phyloP scores from a whole-genome alignment of 805 yeast species.

The Lachancea sp. region DNA sequence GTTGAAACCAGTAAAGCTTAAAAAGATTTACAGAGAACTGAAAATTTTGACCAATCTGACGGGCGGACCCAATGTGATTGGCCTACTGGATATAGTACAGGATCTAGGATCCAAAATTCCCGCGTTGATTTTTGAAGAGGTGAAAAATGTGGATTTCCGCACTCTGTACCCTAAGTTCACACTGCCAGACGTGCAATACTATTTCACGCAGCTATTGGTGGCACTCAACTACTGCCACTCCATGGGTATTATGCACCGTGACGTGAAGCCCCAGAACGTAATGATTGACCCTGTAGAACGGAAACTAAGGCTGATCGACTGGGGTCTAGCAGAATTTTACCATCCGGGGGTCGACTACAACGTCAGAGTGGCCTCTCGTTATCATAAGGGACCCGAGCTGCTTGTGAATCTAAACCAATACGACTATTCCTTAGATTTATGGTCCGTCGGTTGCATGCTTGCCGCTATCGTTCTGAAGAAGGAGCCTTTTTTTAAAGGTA shows the following conservation, averaged over 20 bases:
- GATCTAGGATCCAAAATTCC: constrained; percentile 84
- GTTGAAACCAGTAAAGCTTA: constrained; percentile 85
- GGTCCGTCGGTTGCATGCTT: constrained; percentile 90
- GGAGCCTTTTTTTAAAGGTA: constrained; percentile 91
- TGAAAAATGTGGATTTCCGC: constrained; percentile 81
- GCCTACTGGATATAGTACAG: constrained; percentile 74
- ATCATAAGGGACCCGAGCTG: constrained; percentile 88
- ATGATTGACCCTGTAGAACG: constrained; percentile 76
- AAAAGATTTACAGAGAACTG: constrained; percentile 87
- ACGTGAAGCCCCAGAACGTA: constrained; percentile 88
- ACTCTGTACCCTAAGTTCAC: constrained; percentile 76
- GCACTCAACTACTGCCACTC: constrained; percentile 88
- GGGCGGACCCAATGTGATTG: constrained; percentile 76
- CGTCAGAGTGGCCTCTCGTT: constrained; percentile 86
- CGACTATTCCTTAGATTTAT: constrained; percentile 82
- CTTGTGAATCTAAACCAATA: constrained; percentile 75
- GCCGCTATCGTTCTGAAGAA: constrained; percentile 83
- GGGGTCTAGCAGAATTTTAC: constrained; percentile 94
- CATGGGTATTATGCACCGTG: constrained; percentile 92
- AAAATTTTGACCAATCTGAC: constrained; percentile 78
- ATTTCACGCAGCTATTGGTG: constrained; percentile 72
- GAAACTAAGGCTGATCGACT: constrained; percentile 71
- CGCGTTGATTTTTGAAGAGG: constrained; percentile 77
- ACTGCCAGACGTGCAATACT: constrained; percentile 68
- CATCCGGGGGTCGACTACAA: constrained; percentile 86